These are phyloP conservation scores for Fusarium sp. DNA, from an alignment of 2,329 filamentous ascomycete genomes.

Conservation along the genomic window DNA sequence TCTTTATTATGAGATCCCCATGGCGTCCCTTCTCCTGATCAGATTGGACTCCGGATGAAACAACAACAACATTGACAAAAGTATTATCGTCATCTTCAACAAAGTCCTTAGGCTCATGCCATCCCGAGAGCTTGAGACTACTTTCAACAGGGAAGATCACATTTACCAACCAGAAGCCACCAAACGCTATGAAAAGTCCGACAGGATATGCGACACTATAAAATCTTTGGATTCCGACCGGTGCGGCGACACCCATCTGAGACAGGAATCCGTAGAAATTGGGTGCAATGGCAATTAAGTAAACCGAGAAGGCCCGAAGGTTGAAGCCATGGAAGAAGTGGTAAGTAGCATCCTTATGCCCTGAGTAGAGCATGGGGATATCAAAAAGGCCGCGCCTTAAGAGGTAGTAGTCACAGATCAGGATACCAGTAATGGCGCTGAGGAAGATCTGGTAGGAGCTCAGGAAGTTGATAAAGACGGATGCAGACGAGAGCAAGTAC, in stretches of 20 bases:
- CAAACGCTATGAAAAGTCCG: background rate
- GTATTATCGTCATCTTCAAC: background rate
- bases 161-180: constrained; percentile 3
- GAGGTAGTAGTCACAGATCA: constrained; percentile 20
- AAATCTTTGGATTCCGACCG: background rate
- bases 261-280: constrained; percentile 18
- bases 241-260: constrained; percentile 7
- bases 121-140: background rate
- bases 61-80: background rate
- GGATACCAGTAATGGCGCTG: constrained; percentile 7
- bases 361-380: constrained; percentile 7
- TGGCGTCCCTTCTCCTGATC: background rate
- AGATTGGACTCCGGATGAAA: background rate
- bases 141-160: background rate
- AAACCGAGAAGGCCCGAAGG: background rate
- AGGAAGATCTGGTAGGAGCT: constrained; percentile 22
- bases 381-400: background rate
- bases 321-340: constrained; percentile 16
- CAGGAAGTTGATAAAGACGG: constrained; percentile 19
- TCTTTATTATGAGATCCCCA: fast-evolving
- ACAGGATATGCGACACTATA: constrained; percentile 6
- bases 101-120: constrained; percentile 4
- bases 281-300: constrained; percentile 3
- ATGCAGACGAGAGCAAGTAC: constrained; percentile 8
- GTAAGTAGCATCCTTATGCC: background rate